Percentiles rank a stretch among this genome's conserved stretches.
Conservation (phyloP, 306 rosid species). For the Chamaecrista fasciculata region DNA sequence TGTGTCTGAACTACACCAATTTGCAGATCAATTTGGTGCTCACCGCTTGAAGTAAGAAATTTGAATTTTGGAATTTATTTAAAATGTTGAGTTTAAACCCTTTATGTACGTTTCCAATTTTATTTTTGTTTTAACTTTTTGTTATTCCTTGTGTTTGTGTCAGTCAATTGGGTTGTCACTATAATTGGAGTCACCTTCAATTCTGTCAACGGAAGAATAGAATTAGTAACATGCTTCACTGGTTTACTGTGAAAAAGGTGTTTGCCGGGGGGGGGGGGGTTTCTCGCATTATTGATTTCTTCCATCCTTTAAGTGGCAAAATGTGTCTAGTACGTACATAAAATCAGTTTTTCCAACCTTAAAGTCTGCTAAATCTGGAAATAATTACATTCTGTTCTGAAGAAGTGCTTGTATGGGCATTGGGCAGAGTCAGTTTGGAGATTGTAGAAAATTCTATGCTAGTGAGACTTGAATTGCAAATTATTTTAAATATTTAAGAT, state of each 20-base stretch:
- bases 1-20: conserved; percentile 69
- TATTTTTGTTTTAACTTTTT: no score
- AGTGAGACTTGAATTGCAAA: not conserved
- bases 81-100: not conserved
- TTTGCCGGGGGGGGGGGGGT: no score
- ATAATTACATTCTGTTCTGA: not conserved
- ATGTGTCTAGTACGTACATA: not conserved
- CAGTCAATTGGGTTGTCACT: not conserved
- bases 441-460: not conserved
- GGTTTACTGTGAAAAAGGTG: not conserved
- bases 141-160: not conserved
- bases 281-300: not conserved
- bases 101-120: no score
- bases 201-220: not conserved
- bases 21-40: conserved; percentile 79
- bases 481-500: not conserved
- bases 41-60: conserved; percentile 67
- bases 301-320: not conserved
- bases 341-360: not conserved
- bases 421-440: not conserved
- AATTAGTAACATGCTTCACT: not conserved
- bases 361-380: not conserved
- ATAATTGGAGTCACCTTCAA: not conserved
- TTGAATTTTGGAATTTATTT: conserved; percentile 18
- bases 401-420: not conserved